Evolutionary conservation across 2,329 filamentous ascomycete genomes (phyloP), one percentile per base, ranked within the genome.

Genomic region (Colletotrichum sp.): DNA sequence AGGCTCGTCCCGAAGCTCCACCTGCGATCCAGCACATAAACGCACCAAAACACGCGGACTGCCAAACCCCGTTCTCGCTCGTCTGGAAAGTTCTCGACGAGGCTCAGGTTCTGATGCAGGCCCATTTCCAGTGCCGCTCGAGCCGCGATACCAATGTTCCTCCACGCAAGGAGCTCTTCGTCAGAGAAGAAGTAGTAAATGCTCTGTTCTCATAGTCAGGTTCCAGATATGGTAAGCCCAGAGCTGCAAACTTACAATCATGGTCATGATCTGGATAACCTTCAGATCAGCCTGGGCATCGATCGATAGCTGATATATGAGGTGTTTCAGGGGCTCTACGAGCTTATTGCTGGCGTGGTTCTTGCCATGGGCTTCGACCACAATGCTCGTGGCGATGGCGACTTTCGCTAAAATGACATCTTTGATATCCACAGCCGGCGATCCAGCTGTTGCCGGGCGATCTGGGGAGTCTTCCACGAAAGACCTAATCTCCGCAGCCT

Each of bases 1-100:
- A 90, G 78, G 9, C 88, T 88, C 0, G 88, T 89, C 5, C 88
- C 88, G 36, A 90, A 89, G 10, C 87, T 89, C 87, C 88, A 90
- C 28, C 88, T 85, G 1, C 88, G 86, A 69, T 90, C 89, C 1
- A 90, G 83, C 0, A 88, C 86, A 68, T 89, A 90, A n/a, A 89
- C 87, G 36, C 85, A 88, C 88, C 88, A 90, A 73, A 89, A 90
- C 0, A 89, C 83, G 1, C 83, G 80, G 0, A 82, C 81, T 0
- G 85, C 86, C 3, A 83, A 70, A 0, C 79, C 78, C 0, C 84
- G 84, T 3, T 81, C 79, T 6, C 80, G 75, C 0, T 78, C 71
- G 36, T 86, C 82, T 2, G 78, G 77, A 30, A 87, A 85, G 15
- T 84, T 86, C 59, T 86, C 83, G 9, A 82, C 78, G 55, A 89